Conservation (phyloP, 2,329 filamentous ascomycete genomes). For the Beauveria asiatica region DNA sequence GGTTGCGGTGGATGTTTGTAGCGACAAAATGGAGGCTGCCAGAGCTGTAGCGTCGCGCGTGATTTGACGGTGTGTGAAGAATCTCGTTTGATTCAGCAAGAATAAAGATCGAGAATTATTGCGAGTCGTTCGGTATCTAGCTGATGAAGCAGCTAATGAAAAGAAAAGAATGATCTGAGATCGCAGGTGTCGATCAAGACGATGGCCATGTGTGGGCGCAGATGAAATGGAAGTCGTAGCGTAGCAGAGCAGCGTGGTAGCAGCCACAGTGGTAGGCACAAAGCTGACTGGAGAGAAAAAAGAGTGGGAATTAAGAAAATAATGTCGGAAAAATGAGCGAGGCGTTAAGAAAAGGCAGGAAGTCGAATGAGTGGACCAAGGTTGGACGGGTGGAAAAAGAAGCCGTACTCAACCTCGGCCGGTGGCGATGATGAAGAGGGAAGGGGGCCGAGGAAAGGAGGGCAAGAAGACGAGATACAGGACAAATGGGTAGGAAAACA, state of each 20-base stretch:
- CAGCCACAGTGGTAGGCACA: background rate
- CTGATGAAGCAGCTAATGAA: background rate
- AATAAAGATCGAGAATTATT: background rate
- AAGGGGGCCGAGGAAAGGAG: background rate
- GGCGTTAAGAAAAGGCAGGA: background rate
- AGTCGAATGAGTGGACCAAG: background rate
- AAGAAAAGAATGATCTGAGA: background rate
- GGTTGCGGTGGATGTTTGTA: background rate
- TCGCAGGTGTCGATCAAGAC: background rate
- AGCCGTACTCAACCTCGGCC: background rate
- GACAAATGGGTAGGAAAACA: background rate
- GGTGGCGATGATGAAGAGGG: background rate
- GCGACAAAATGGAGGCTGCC: background rate
- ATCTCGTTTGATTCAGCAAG: background rate
- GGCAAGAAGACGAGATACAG: background rate
- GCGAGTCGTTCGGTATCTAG: background rate
- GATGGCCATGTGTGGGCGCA: background rate
- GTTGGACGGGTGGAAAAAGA: background rate
- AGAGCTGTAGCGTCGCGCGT: background rate
- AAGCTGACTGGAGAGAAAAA: background rate
- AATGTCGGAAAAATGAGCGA: background rate
- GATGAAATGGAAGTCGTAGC: background rate
- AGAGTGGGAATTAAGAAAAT: background rate
- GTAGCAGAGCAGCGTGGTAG: background rate
- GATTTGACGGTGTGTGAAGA: background rate